Evolutionary conservation across 352 stramenopile species (phyloP).

Genomic region (Thalassiosira hispida): DNA sequence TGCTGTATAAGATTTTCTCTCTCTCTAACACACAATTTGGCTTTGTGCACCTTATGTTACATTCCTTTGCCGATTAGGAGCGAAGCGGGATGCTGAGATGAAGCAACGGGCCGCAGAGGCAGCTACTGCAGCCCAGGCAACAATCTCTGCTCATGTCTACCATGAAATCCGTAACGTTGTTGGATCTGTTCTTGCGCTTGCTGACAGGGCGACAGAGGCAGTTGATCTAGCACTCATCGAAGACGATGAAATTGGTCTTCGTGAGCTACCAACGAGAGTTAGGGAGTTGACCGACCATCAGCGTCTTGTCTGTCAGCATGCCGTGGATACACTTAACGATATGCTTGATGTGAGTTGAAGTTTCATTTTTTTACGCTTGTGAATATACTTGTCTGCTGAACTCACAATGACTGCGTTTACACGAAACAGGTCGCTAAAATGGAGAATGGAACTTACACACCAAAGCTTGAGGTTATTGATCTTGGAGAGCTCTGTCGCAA

Average conservation of each 20-base stretch:
- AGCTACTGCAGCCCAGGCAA: constrained; percentile 72
- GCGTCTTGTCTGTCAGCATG: constrained; percentile 61
- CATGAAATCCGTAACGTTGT: constrained; percentile 69
- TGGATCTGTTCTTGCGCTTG: constrained; percentile 56
- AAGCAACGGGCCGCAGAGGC: constrained; percentile 72
- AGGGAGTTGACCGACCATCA: constrained; percentile 63
- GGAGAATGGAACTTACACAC: constrained; percentile 87
- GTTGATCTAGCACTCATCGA: constrained; percentile 61
- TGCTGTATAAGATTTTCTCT: too few relatives aligned
- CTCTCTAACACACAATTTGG: too few relatives aligned
- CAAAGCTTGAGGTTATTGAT: constrained; percentile 61
- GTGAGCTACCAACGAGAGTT: constrained; percentile 46
- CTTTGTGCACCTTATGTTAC: too few relatives aligned
- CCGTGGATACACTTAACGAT: constrained; percentile 79
- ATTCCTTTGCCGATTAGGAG: too few relatives aligned
- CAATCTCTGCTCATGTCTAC: constrained; percentile 65
- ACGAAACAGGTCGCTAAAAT: constrained; percentile 85
- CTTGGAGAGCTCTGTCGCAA: constrained; percentile 86
- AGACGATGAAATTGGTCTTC: constrained; percentile 46
- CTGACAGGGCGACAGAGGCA: constrained; percentile 54
- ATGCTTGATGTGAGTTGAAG: constrained; percentile 84
- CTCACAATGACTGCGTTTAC: background rate
- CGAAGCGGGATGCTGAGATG: constrained; percentile 79
- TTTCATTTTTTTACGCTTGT: constrained; percentile 7
- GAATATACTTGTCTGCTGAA: background rate